Base-by-base conservation (phyloP, 805 yeast species). In the Saccharomycopsis schoenii region DNA sequence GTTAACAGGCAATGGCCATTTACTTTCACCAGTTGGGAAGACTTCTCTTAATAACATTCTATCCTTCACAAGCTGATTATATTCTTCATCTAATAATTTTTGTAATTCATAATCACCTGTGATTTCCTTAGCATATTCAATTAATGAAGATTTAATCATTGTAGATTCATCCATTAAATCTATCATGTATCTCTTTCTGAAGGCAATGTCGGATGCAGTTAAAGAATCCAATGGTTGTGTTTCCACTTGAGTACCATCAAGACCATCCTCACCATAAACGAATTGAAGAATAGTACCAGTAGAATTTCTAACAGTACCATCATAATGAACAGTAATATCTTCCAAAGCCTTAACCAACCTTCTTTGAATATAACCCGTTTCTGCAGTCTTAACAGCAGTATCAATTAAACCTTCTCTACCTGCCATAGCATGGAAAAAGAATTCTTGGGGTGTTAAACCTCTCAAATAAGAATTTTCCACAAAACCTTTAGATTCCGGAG, bases 341-440 rank as follows among this genome's bases (percentile, higher is more conserved):
- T 92, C 98, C 75, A 92, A 77, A 36, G 98, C 98, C 74, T 93
- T 93, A 55, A 93, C 96, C 73, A 93, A 79, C 82, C 98, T 93
- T 80, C 98, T 93, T 77, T 93, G 98, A 71, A 93, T 92, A 74
- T 93, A 93, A 77, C 98, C 98, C 34, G 98, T 92, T 76, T 93
- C 98, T 1, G 99, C 98, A 51, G 99, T 94, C 74, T 94, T 94
- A 57, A 94, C 99, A 15, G 99, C 99, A 60, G 99, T 94, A 81
- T 94, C 99, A 73, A 94, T 96, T 72, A 94, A 80, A 80, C 99
- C 99, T 78, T 94, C 99, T 82, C 99, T 90, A 79, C 99, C 99
- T 71, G 99, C 98, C 97, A 94, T 94, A 59, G 98, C 97, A 73
- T 94, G 99, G 86, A 94, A 94, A 73, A 94, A 92, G 74, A 94